Evolutionary conservation across 768 basidiomycete genomes (phyloP), one percentile per base, ranked within the genome.

Genomic region (Coprinellus micaceus): DNA sequence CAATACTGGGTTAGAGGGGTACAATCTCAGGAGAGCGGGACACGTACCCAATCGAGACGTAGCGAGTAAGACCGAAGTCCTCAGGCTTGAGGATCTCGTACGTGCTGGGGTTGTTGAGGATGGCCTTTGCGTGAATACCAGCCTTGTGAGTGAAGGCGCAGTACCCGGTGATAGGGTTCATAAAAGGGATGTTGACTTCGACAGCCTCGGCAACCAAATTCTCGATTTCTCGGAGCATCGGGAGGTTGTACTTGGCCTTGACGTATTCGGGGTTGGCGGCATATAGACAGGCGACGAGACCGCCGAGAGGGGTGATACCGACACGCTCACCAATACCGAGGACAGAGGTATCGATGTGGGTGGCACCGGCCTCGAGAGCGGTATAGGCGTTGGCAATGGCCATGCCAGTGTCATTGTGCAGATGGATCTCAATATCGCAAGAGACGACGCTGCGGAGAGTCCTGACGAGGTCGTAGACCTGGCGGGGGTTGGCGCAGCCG

Each of bases 81-180:
- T 96, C 93, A 15, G 97, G 97, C 84, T 94, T 98, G 72, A 97
- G 84, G 71, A 98, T 98, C 75, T 99, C 96, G 74, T 98, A 99
- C 9, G 97, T 99, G 66, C 90, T 92, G 1, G 97, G 97, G 81
- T 99, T 99, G 78, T 98, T 62, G 26, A 72, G 84, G 73, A 99
- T 99, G 37, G 97, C 97, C 82, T 99, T 99, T 76, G 97, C 97
- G 74, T 99, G 97, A 61, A 99, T 99, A 69, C 97, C 97, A 21
- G 97, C 97, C 87, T 99, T 98, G 86, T 98, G 97, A 24, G 97
- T 99, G 79, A 99, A 99, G 3, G 97, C 97, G 69, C 97, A 98
- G 75, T 98, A 99, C 15, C 97, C 97, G 54, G 91, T 92, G 67
- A 94, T 89, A 30, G 92, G 91, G 75, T 96, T 96, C 84, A 89